Percentiles rank a stretch among this genome's conserved stretches.
Evolutionary conservation across 345 rosid species (phyloP).

Genomic region (Euphorbia peplus): DNA sequence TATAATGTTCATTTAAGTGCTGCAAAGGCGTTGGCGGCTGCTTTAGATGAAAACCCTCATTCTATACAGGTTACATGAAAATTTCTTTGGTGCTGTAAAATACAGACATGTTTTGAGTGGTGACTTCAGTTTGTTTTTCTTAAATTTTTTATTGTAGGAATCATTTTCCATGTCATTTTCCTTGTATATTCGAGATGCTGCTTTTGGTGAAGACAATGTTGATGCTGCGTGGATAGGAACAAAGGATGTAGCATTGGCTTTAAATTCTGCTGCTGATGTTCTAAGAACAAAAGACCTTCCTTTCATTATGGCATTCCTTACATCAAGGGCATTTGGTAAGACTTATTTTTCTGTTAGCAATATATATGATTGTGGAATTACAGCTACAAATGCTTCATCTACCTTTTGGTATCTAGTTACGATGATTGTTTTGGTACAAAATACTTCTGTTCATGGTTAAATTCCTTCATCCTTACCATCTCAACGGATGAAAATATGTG

Average conservation of each 20-base stretch:
- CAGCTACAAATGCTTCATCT: too few species aligned
- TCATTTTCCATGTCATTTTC: constrained; percentile 89
- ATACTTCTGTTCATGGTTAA: too few species aligned
- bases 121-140: constrained; percentile 13
- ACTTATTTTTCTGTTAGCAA: constrained; percentile 12
- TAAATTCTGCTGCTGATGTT: constrained; percentile 89
- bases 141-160: constrained; percentile 48
- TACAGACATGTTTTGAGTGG: not conserved
- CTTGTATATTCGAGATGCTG: constrained; percentile 69
- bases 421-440: too few species aligned
- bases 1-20: constrained; percentile 85
- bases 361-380: not conserved
- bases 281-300: constrained; percentile 93
- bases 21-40: constrained; percentile 96
- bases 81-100: constrained; percentile 6
- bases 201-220: constrained; percentile 46
- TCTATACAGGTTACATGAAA: constrained; percentile 62
- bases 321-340: constrained; percentile 92
- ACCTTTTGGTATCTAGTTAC: too few species aligned
- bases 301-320: constrained; percentile 90
- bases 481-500: too few species aligned
- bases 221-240: constrained; percentile 94
- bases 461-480: too few species aligned
- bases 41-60: constrained; percentile 87
- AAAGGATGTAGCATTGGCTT: constrained; percentile 91